Base-by-base conservation (phyloP, 2,329 filamentous ascomycete genomes). In the Nannizziopsis arthrosporioides region DNA sequence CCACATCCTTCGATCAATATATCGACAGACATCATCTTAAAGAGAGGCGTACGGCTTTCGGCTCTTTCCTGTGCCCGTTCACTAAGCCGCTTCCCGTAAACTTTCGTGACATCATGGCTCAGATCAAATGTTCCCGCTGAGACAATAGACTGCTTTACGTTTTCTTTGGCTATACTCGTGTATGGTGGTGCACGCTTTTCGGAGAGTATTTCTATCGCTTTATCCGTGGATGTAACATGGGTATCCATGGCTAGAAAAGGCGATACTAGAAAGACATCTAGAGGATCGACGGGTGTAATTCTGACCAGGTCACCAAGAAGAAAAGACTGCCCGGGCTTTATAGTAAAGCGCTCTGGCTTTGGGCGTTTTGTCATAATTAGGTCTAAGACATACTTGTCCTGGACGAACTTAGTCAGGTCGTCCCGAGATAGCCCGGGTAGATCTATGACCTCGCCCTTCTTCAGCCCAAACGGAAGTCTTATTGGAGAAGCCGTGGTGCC, bases 401-500 rank as follows among this genome's bases (percentile, higher is more conserved):
- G 69, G 42, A 95, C 82, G 60, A 84, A 81, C 0, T 77, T 67
- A 42, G 86, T 82, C 5, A 96, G 71, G 12, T 80, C 76, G 19
- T 80, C 82, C 40, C 92, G 81, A 7, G 81, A 77, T 31, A 98
- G 71, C 0, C 92, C 92, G 0, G 92, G 92, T 11, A 98, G 74
- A 62, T 98, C 92, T 57, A 98, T 86, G 31, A 98, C 73, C 64
- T 98, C 93, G 48, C 92, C 92, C 59, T 80, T 84, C 18, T 85
- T 84, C 51, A 79, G 80, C 40, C 89, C 89, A 61, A 92, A 98
- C 0, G 88, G 87, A 14, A 96, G 80, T 22, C 92, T 82, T 56
- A 98, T 96, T 0, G 92, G 92, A 0, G 88, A 94, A 1, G 89
- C 92, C 1, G 92, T 98, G 0, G 92, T 98, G 8, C 93, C 92